A percentile compares a stretch with the other conserved stretches of the same genome.
phyloP scores from a whole-genome alignment of 2,329 filamentous ascomycete species.

The Achaetomium macrosporum region DNA sequence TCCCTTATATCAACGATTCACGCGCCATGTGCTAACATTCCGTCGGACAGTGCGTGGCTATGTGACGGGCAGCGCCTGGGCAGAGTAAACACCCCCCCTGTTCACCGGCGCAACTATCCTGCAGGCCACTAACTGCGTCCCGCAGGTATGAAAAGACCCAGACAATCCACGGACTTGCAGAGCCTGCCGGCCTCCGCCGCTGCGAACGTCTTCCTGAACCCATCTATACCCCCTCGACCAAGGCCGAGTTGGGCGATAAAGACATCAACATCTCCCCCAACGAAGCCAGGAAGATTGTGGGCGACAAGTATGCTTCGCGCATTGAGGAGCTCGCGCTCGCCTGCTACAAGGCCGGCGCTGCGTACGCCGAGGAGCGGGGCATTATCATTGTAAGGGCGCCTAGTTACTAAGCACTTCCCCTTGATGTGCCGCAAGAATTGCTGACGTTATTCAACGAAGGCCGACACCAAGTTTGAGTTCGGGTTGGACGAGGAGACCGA shows the following conservation, averaged over 20 bases:
- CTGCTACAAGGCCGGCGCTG: constrained; percentile 57
- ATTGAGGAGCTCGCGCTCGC: constrained; percentile 60
- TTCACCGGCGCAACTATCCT: not conserved
- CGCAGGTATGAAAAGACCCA: constrained; percentile 53
- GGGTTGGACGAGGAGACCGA: constrained; percentile 59
- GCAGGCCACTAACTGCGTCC: not conserved
- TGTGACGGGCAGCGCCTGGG: constrained; percentile 79
- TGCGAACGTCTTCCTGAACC: constrained; percentile 64
- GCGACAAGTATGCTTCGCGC: constrained; percentile 55
- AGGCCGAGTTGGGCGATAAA: constrained; percentile 71
- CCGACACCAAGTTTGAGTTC: constrained; percentile 58
- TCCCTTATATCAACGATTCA: not conserved
- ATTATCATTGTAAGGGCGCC: constrained; percentile 53
- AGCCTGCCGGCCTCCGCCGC: constrained; percentile 63
- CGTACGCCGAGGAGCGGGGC: constrained; percentile 58
- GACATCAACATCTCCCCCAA: constrained; percentile 80
- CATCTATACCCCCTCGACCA: constrained; percentile 74
- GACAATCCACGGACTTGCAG: constrained; percentile 72
- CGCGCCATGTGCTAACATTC: not conserved
- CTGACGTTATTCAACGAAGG: constrained; percentile 27
- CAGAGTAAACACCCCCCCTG: constrained; percentile 43
- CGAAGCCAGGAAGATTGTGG: constrained; percentile 57
- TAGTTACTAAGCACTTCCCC: no score
- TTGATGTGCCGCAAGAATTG: no score
- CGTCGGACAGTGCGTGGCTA: constrained; percentile 66